phyloP scores from a whole-genome alignment of 768 basidiomycete species.

The Jaapia argillacea region DNA sequence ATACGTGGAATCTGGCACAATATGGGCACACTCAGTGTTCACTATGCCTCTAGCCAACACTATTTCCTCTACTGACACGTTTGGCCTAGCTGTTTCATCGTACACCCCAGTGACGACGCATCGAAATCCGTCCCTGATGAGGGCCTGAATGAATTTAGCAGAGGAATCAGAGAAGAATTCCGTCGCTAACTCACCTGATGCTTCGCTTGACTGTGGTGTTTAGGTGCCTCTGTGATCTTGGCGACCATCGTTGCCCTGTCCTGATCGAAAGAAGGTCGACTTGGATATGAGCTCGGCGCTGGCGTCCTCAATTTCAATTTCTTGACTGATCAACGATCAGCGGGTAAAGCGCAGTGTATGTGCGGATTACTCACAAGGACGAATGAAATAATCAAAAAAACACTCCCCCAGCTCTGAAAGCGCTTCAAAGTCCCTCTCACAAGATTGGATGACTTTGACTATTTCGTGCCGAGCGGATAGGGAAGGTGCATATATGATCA shows the following conservation, averaged over 20 bases:
- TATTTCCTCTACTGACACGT: not conserved
- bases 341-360: not conserved
- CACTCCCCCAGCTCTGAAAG: not conserved
- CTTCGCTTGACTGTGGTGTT: not conserved
- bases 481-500: not conserved
- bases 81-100: not conserved
- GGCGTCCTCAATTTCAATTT: not conserved
- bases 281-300: not conserved
- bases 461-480: not conserved
- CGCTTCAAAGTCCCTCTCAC: not conserved
- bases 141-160: not conserved
- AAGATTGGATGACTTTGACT: not conserved
- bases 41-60: not conserved
- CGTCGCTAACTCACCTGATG: not conserved
- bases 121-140: not conserved
- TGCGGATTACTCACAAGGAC: not conserved
- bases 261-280: not conserved
- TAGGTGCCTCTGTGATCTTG: not conserved
- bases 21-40: not conserved
- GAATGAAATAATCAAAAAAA: not conserved
- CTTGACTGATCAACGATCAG: not conserved
- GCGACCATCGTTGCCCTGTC: not conserved
- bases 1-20: not conserved
- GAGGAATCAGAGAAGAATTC: not conserved
- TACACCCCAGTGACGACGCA: not conserved